Base-by-base conservation (phyloP, 2,329 filamentous ascomycete genomes). In the Botrytis galanthina region DNA sequence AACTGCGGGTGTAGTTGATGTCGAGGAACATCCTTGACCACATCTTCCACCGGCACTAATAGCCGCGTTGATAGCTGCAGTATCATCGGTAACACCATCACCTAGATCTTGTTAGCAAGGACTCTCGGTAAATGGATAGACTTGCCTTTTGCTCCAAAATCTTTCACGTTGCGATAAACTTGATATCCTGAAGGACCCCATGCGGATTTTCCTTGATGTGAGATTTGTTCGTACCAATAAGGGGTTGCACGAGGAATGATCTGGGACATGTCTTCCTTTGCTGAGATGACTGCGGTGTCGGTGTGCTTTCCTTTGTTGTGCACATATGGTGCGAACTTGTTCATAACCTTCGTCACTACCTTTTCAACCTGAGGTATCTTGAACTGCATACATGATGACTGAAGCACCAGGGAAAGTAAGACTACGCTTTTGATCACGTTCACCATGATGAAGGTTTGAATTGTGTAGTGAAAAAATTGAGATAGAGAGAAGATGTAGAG, bases 41-140 rank as follows among this genome's bases (percentile, higher is more conserved):
- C 77, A 79, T 44, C 77, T 72, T 26, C 62, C 71, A 35, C 77
- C 76, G 42, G 63, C 51, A 66, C 70, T 75, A 2, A 79, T 78
- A 16, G 77, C 78, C 37, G 84, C 82, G 84, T 97, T 97, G 87
- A 98, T 97, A 73, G 94, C 93, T 1, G 83, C 75, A 0, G 94
- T 97, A 80, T 97, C 94, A 81, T 98, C 95, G 29, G 91, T 91
- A 0, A 84, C 82, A 20, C 90, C 76, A 78, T 91, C 88, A 64
- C 77, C 76, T 75, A 68, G 12, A 35, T 37, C 44, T 37, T 39
- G 64, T 39, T 51, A 16, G 54, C 46, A 72, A 8, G 0, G 35
- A 12, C 93, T 29, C 6, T 44, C 9, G 18, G 29, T 26, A 32
- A 16, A 42, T 16, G 10, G 8, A 42, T 26, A 1, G 26, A 73